Evolutionary conservation across 1,284 basidiomycete genomes (phyloP).

Genomic region (Marasmius fiardii): DNA sequence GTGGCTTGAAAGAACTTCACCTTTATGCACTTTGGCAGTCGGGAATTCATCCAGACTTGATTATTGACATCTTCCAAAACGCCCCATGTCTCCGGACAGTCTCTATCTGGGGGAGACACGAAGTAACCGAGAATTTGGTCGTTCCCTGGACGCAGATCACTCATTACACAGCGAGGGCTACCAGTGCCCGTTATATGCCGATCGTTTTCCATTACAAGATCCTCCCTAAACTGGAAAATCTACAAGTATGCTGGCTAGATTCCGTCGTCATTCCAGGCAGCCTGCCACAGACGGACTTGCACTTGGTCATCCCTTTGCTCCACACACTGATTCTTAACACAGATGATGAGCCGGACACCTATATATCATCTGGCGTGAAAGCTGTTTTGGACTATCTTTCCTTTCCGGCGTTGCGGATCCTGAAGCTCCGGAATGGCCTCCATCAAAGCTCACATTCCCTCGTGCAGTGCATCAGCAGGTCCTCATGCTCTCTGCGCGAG

Average conservation of each 20-base stretch:
- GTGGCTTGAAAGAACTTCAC: not conserved
- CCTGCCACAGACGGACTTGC: not conserved
- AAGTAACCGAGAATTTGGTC: not conserved
- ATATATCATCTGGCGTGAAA: not conserved
- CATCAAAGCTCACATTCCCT: not conserved
- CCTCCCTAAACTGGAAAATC: not conserved
- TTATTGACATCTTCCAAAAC: not conserved
- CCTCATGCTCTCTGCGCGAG: not conserved
- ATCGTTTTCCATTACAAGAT: not conserved
- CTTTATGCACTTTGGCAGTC: no score
- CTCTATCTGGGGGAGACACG: not conserved
- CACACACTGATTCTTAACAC: not conserved
- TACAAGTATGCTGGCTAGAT: not conserved
- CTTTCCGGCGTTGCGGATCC: not conserved
- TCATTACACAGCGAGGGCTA: not conserved
- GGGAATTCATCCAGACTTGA: not conserved
- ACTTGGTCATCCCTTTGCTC: not conserved
- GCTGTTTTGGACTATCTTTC: not conserved
- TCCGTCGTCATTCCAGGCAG: not conserved
- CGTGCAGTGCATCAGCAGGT: not conserved
- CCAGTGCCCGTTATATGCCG: not conserved
- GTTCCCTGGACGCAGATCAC: not conserved
- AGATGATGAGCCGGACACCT: not conserved
- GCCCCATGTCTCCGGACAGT: not conserved
- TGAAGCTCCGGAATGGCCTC: not conserved